Percentiles rank a stretch among this genome's conserved stretches.
phyloP scores from a whole-genome alignment of 768 basidiomycete genomes.

The Leccinellum luteum region DNA sequence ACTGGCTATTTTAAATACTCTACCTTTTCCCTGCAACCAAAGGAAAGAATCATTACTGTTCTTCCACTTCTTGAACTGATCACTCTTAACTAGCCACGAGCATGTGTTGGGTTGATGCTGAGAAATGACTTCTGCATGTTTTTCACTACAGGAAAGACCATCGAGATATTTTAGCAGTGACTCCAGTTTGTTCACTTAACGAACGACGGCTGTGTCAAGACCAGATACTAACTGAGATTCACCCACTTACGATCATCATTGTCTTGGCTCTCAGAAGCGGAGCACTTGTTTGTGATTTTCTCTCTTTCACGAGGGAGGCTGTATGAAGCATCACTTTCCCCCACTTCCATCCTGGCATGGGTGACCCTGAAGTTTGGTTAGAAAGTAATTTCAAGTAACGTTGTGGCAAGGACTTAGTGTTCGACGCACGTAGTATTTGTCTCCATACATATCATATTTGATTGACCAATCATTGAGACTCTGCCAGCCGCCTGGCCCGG shows the following conservation, averaged over 20 bases:
- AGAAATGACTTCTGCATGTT: not conserved
- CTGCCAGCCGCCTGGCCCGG: not conserved
- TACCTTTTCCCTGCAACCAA: conserved; percentile 10
- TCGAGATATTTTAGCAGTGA: not conserved
- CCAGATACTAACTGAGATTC: not conserved
- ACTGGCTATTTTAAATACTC: not conserved
- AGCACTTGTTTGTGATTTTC: not conserved
- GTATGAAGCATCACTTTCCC: not conserved
- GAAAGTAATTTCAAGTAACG: not conserved
- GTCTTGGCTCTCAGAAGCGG: not conserved
- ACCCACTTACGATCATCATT: not conserved
- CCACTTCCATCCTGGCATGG: not conserved
- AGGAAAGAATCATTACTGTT: not conserved
- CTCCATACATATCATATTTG: not conserved
- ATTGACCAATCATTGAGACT: not conserved
- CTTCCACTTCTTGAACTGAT: not conserved
- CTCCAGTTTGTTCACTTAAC: not conserved
- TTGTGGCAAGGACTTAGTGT: not conserved
- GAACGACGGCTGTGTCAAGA: not conserved
- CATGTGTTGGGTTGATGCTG: conserved; percentile 6
- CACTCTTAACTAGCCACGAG: conserved; percentile 2
- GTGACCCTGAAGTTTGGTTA: not conserved
- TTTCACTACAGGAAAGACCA: not conserved
- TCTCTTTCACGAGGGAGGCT: not conserved
- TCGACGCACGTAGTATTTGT: not conserved